Percentiles rank a stretch among this genome's conserved stretches.
Evolutionary conservation across 2,329 filamentous ascomycete genomes (phyloP).

Genomic region (Ceratocystis cubensis): DNA sequence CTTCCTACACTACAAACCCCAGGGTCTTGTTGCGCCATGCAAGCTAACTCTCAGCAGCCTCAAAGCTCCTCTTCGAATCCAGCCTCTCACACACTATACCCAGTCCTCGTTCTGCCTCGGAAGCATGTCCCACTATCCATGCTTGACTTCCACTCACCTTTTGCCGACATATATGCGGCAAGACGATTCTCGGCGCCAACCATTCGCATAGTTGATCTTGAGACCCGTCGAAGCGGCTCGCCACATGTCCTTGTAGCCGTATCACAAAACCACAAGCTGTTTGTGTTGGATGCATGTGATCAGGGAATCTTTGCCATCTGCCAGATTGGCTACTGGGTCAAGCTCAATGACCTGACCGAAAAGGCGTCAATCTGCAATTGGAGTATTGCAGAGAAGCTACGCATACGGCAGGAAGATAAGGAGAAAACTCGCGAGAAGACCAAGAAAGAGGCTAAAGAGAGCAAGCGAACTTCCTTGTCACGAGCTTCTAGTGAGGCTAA

Average conservation of each 20-base stretch:
- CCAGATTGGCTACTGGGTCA: constrained; percentile 54
- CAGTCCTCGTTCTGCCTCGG: constrained; percentile 50
- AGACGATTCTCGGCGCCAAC: constrained; percentile 48
- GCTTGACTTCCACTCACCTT: constrained; percentile 44
- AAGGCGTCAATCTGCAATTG: constrained; percentile 35
- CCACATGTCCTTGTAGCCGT: constrained; percentile 43
- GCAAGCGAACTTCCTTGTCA: constrained; percentile 12
- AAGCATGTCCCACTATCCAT: constrained; percentile 47
- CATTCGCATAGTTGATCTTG: constrained; percentile 51
- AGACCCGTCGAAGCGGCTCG: constrained; percentile 43
- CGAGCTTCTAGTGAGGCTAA: not conserved
- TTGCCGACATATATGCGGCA: constrained; percentile 36
- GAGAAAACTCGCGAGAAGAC: constrained; percentile 17
- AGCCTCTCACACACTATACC: constrained; percentile 44
- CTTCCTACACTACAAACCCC: not conserved
- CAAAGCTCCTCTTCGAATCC: constrained; percentile 41
- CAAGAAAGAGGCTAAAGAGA: constrained; percentile 9
- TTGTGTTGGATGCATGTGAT: constrained; percentile 18
- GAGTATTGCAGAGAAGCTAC: constrained; percentile 29
- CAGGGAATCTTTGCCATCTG: constrained; percentile 53
- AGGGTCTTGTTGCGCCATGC: not conserved
- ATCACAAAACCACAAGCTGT: constrained; percentile 13
- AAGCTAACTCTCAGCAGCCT: constrained; percentile 32
- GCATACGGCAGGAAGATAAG: constrained; percentile 25
- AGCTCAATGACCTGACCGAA: constrained; percentile 40